These are phyloP conservation scores for Plasmodium gonderi DNA, from an alignment of 169 alveolate genomes.

Conservation along the genomic window DNA sequence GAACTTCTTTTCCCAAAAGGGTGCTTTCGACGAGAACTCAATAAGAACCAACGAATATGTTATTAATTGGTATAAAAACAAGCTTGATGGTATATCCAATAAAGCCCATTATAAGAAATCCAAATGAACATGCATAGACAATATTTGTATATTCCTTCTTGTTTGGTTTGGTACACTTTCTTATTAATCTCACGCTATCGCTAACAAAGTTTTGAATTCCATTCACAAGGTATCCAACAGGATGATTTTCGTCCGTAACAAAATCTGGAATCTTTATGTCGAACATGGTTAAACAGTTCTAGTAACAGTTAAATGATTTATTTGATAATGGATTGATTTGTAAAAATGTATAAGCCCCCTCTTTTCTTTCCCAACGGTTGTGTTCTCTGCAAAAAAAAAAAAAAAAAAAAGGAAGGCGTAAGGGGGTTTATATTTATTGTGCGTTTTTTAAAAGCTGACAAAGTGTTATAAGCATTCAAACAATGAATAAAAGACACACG, in stretches of 20 bases:
- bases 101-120: slow-evolving; percentile 95
- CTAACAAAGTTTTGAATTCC: slow-evolving; percentile 89
- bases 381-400: no score
- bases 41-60: slow-evolving; percentile 89
- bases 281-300: slow-evolving; percentile 11
- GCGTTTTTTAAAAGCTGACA: no score
- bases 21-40: not conserved
- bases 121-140: slow-evolving; percentile 93
- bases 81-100: slow-evolving; percentile 95
- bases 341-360: no score
- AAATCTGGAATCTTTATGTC: slow-evolving; percentile 76
- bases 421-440: no score
- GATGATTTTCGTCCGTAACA: slow-evolving; percentile 85
- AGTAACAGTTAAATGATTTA: no score
- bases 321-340: not conserved
- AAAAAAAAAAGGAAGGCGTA: no score
- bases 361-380: no score
- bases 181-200: slow-evolving; percentile 92
- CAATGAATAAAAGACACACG: no score
- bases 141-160: slow-evolving; percentile 90
- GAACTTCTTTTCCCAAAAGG: not conserved
- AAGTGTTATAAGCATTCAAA: no score
- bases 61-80: slow-evolving; percentile 95
- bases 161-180: slow-evolving; percentile 96
- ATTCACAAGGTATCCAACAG: slow-evolving; percentile 85